These are phyloP conservation scores for Colletotrichum sp. DNA, from an alignment of 2,329 filamentous ascomycete genomes.

Conservation along the genomic window DNA sequence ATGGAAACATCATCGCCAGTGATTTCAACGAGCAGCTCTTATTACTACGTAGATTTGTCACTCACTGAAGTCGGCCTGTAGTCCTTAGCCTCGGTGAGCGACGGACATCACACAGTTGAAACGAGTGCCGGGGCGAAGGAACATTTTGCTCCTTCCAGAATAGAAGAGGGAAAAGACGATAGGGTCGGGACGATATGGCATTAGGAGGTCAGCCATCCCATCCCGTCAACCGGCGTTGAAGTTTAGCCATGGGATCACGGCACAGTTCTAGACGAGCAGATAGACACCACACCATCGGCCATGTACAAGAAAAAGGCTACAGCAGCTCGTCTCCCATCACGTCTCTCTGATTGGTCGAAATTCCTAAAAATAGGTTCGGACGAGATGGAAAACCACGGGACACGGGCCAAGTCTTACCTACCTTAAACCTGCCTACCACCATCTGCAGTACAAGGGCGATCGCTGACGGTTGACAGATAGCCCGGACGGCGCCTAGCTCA, in stretches of 20 bases:
- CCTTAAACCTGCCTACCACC: background rate
- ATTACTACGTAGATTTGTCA: background rate
- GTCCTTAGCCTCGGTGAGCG: background rate
- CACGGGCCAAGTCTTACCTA: background rate
- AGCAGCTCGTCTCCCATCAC: background rate
- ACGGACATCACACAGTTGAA: background rate
- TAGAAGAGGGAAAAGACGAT: background rate
- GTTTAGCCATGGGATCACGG: background rate
- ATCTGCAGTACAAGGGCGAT: background rate
- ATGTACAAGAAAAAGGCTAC: background rate
- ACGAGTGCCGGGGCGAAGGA: background rate
- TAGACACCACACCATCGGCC: background rate
- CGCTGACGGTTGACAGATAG: background rate
- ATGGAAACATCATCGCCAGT: background rate
- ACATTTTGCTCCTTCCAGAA: background rate
- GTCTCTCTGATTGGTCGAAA: background rate
- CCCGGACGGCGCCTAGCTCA: background rate
- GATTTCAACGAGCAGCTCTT: background rate
- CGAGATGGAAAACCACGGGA: background rate
- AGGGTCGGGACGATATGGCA: background rate
- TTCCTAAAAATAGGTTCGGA: background rate
- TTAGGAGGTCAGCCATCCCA: background rate
- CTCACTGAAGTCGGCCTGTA: background rate
- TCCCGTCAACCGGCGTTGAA: background rate
- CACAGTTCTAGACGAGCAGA: background rate